Conservation (phyloP, 2,329 filamentous ascomycete genomes). For the Botrytis fabae region DNA sequence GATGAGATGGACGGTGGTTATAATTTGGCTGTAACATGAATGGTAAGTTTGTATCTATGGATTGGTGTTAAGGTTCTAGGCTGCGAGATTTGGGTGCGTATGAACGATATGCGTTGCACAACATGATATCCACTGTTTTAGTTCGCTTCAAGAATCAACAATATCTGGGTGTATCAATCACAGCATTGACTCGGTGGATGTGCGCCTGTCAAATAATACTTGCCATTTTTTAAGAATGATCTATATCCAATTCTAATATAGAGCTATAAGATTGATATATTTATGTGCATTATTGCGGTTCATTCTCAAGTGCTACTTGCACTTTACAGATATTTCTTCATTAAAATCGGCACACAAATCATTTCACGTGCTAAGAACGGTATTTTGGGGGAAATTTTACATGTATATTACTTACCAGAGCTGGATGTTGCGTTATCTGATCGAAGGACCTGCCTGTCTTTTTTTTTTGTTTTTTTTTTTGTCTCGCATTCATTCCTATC, state of each 20-base stretch:
- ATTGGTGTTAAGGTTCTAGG: not conserved
- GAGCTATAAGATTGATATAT: too few species aligned
- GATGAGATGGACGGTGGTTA: not conserved
- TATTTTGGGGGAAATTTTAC: not conserved
- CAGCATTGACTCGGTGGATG: not conserved
- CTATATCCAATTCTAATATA: not conserved
- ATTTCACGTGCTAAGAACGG: not conserved
- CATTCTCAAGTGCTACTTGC: not conserved
- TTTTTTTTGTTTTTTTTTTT: not conserved
- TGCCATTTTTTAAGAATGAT: too few species aligned
- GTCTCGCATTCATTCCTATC: not conserved
- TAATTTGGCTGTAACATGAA: not conserved
- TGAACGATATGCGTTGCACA: not conserved
- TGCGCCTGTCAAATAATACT: not conserved
- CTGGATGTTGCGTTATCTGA: not conserved
- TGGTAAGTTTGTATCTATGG: not conserved
- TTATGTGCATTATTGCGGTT: too few species aligned
- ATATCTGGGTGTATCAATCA: not conserved
- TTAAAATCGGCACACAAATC: not conserved
- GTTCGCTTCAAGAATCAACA: not conserved
- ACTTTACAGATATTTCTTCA: not conserved
- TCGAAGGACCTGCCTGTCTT: not conserved
- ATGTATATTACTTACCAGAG: not conserved
- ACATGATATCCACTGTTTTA: not conserved
- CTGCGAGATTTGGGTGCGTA: not conserved